A percentile compares a stretch with the other conserved stretches of the same genome.
phyloP scores from a whole-genome alignment of 1,139 yeast species.

The Hyphopichia fennica region DNA sequence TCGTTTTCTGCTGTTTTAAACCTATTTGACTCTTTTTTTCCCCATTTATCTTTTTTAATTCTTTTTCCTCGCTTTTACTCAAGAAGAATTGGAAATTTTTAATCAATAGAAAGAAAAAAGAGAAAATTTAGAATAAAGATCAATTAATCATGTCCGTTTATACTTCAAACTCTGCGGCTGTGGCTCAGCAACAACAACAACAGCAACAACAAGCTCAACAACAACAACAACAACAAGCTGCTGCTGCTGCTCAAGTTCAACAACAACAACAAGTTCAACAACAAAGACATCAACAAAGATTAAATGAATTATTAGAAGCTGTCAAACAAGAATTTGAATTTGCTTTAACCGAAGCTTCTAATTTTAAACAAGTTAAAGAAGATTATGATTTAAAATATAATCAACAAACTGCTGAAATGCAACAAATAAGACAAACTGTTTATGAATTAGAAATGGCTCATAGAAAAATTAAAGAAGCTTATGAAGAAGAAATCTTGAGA shows the following conservation, averaged over 20 bases:
- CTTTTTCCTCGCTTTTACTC: not conserved
- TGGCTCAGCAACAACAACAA: conserved; percentile 11
- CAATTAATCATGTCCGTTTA: conserved; percentile 34
- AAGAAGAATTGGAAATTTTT: too few relatives aligned
- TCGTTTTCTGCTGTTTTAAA: too few relatives aligned
- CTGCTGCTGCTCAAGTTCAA: conserved; percentile 25
- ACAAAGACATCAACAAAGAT: conserved; percentile 53
- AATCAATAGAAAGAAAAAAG: too few relatives aligned
- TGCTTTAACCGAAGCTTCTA: conserved; percentile 82
- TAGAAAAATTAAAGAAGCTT: conserved; percentile 91
- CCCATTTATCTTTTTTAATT: too few relatives aligned
- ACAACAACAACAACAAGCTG: conserved; percentile 18
- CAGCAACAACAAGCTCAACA: conserved; percentile 7
- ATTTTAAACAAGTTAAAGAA: conserved; percentile 87
- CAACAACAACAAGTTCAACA: conserved; percentile 34
- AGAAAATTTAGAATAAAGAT: not conserved
- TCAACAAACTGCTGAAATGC: conserved; percentile 93
- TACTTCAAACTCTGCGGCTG: conserved; percentile 34
- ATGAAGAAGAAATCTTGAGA: conserved; percentile 87
- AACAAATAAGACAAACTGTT: conserved; percentile 90
- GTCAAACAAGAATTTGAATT: conserved; percentile 89
- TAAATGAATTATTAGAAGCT: conserved; percentile 83
- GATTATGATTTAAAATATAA: conserved; percentile 88
- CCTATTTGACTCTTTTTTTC: too few relatives aligned
- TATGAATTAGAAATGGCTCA: conserved; percentile 94